Conservation (phyloP, 495 filamentous ascomycete genomes). For the Letharia lupina region DNA sequence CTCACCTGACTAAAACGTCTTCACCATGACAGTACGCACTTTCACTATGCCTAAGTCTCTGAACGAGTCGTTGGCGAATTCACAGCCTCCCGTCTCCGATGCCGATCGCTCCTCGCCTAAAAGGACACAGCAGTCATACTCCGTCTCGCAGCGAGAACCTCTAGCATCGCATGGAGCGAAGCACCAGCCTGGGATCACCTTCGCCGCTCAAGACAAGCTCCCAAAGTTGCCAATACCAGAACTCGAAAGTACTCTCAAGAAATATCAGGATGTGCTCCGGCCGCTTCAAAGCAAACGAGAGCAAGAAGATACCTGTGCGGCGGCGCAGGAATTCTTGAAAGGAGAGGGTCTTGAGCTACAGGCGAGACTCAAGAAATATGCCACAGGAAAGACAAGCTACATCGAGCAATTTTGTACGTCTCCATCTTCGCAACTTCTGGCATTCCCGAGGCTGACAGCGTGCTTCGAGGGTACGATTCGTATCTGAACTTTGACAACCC, state of each 20-base stretch:
- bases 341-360: slow-evolving; percentile 79
- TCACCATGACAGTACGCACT: slow-evolving; percentile 37
- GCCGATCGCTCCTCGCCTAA: slow-evolving; percentile 29
- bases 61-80: slow-evolving; percentile 48
- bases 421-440: not conserved
- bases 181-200: slow-evolving; percentile 64
- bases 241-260: slow-evolving; percentile 69
- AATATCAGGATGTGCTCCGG: slow-evolving; percentile 70
- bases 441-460: not conserved
- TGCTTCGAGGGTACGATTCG: slow-evolving; percentile 82
- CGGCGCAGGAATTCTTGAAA: slow-evolving; percentile 78
- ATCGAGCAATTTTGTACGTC: slow-evolving; percentile 97
- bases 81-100: slow-evolving; percentile 26
- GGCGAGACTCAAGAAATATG: slow-evolving; percentile 85
- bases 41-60: slow-evolving; percentile 57
- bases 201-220: slow-evolving; percentile 77
- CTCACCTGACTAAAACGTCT: slow-evolving; percentile 49
- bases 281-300: slow-evolving; percentile 76
- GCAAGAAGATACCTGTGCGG: slow-evolving; percentile 70
- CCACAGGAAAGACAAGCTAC: slow-evolving; percentile 86
- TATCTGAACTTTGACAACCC: slow-evolving; percentile 98
- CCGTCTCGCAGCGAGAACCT: slow-evolving; percentile 36
- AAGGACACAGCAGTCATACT: slow-evolving; percentile 34
- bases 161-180: slow-evolving; percentile 37
- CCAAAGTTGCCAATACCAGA: slow-evolving; percentile 92